Conservation (phyloP, 1,139 yeast genomes). For the Scheffersomyces parashehatae region DNA sequence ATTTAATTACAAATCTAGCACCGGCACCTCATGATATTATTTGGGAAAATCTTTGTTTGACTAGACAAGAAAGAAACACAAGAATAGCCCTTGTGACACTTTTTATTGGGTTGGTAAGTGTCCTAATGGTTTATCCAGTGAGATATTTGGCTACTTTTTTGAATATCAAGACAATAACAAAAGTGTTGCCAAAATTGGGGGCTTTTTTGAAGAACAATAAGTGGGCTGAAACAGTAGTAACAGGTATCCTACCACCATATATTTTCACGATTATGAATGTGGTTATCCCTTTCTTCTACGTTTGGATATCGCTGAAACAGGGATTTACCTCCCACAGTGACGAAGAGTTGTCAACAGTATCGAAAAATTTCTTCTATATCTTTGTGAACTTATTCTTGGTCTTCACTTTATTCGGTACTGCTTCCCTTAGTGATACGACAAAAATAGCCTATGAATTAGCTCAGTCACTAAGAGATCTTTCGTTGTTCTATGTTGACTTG, state of each 20-base stretch:
- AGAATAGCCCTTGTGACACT: constrained; percentile 65
- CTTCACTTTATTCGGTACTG: constrained; percentile 79
- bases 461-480: constrained; percentile 64
- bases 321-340: constrained; percentile 77
- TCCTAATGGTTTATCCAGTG: constrained; percentile 72
- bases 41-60: constrained; percentile 73
- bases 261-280: constrained; percentile 69
- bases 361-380: constrained; percentile 75
- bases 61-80: constrained; percentile 55
- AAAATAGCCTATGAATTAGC: constrained; percentile 75
- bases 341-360: constrained; percentile 70
- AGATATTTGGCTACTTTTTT: constrained; percentile 71
- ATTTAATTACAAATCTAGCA: constrained; percentile 71
- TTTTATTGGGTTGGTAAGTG: constrained; percentile 61
- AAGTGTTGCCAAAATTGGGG: constrained; percentile 74
- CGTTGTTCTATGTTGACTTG: constrained; percentile 73
- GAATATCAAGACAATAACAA: constrained; percentile 65
- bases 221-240: constrained; percentile 62
- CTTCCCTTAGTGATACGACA: constrained; percentile 73
- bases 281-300: constrained; percentile 67
- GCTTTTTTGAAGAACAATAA: constrained; percentile 56
- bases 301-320: constrained; percentile 64
- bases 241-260: constrained; percentile 79
- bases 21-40: constrained; percentile 87
- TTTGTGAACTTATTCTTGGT: constrained; percentile 77